Percentiles rank a stretch among this genome's conserved stretches.
Conservation (phyloP, 2,329 filamentous ascomycete species). For the Dryadomyces quercivorus region DNA sequence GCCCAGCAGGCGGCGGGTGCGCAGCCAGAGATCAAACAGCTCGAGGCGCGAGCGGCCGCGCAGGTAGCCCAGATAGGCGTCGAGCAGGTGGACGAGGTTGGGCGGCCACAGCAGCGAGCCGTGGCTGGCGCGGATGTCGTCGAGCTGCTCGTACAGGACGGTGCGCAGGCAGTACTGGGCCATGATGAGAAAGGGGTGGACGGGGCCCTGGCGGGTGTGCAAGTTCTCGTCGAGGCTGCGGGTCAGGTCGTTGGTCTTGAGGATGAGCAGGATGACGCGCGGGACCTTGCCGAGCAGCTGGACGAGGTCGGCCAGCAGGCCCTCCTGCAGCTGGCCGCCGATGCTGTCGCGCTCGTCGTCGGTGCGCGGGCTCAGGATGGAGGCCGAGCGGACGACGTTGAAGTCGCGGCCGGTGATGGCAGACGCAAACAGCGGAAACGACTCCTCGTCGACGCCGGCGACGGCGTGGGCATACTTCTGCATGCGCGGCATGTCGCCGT, state of each 20-base stretch:
- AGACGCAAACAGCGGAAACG: slow-evolving; percentile 90
- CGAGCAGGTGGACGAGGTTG: slow-evolving; percentile 40
- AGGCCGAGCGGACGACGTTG: slow-evolving; percentile 54
- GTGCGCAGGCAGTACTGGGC: slow-evolving; percentile 56
- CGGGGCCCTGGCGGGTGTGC: slow-evolving; percentile 57
- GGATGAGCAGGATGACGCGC: slow-evolving; percentile 80
- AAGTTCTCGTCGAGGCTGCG: slow-evolving; percentile 86
- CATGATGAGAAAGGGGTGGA: slow-evolving; percentile 55
- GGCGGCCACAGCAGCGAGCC: slow-evolving; percentile 47
- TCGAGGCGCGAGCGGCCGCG: slow-evolving; percentile 52
- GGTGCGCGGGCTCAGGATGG: slow-evolving; percentile 42
- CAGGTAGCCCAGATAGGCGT: slow-evolving; percentile 45
- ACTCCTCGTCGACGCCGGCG: slow-evolving; percentile 74
- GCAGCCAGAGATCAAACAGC: slow-evolving; percentile 50
- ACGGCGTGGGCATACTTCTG: slow-evolving; percentile 80
- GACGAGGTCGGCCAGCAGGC: slow-evolving; percentile 78
- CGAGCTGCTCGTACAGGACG: slow-evolving; percentile 52
- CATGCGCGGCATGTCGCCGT: slow-evolving; percentile 78
- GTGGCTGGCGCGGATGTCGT: slow-evolving; percentile 34
- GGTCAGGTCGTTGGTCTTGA: slow-evolving; percentile 96
- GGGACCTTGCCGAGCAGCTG: slow-evolving; percentile 81
- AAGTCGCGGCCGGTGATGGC: slow-evolving; percentile 95
- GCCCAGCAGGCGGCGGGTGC: slow-evolving; percentile 35
- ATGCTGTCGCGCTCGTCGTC: slow-evolving; percentile 77
- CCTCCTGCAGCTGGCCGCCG: slow-evolving; percentile 70